Evolutionary conservation across 495 filamentous ascomycete species (phyloP).

Genomic region (Penicillium verhagenii): DNA sequence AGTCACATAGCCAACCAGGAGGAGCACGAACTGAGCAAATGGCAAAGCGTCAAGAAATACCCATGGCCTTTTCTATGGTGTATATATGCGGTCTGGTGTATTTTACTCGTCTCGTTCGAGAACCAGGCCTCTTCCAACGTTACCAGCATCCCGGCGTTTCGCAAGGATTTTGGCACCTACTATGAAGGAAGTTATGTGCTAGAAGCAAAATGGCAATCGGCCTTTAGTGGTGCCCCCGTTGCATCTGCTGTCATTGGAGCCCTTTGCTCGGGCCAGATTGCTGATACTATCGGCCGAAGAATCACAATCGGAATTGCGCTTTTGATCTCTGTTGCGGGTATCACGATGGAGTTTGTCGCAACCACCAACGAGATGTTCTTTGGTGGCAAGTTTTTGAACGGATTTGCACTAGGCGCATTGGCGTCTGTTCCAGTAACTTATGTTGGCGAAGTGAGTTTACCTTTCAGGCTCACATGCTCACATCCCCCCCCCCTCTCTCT

Average conservation of each 20-base stretch:
- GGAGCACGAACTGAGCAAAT: slow-evolving; percentile 17
- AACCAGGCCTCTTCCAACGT: slow-evolving; percentile 29
- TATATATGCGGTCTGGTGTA: slow-evolving; percentile 23
- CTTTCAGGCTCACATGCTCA: no score
- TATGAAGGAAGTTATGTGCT: slow-evolving; percentile 27
- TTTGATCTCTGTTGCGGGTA: slow-evolving; percentile 21
- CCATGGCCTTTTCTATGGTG: slow-evolving; percentile 19
- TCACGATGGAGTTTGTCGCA: slow-evolving; percentile 29
- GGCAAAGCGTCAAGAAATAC: slow-evolving; percentile 15
- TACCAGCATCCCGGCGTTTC: slow-evolving; percentile 31
- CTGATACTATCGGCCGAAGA: slow-evolving; percentile 15
- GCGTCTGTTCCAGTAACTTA: slow-evolving; percentile 25
- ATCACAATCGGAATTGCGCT: slow-evolving; percentile 14
- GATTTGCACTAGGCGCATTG: slow-evolving; percentile 26
- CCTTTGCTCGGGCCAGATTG: slow-evolving; percentile 18
- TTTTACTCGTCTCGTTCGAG: slow-evolving; percentile 30
- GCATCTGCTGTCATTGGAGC: slow-evolving; percentile 18
- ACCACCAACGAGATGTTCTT: slow-evolving; percentile 31
- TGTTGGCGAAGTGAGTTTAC: slow-evolving; percentile 24
- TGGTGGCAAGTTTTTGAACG: slow-evolving; percentile 33
- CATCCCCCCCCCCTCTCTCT: no score
- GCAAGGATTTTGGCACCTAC: slow-evolving; percentile 30
- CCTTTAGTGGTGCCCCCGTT: slow-evolving; percentile 24
- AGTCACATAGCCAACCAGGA: slow-evolving; percentile 17
- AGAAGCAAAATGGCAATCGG: slow-evolving; percentile 29